Percentiles rank a stretch among this genome's conserved stretches.
Evolutionary conservation across 805 yeast species (phyloP).

Genomic region (Yamadazyma sp.): DNA sequence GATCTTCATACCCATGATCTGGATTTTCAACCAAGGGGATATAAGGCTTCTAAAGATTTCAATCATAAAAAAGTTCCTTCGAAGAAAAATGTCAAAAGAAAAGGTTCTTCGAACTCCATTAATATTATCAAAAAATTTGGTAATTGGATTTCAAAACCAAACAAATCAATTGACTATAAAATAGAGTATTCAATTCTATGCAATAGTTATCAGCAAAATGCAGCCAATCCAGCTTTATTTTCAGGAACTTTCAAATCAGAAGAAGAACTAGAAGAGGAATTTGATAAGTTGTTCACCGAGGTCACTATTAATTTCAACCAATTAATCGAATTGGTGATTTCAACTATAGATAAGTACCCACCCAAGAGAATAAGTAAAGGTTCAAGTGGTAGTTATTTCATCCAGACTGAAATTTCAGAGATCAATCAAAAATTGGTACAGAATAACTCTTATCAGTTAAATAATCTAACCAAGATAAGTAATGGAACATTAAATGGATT

Average conservation of each 20-base stretch:
- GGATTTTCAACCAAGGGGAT: no score
- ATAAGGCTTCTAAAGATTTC: no score
- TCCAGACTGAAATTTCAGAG: slow-evolving; percentile 28
- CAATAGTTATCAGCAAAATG: slow-evolving; percentile 15
- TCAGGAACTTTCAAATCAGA: no score
- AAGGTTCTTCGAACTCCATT: slow-evolving; percentile 5
- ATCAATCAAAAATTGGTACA: slow-evolving; percentile 7
- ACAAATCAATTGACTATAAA: slow-evolving; percentile 15
- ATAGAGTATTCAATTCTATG: slow-evolving; percentile 37
- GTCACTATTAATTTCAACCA: no score
- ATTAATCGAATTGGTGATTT: slow-evolving; percentile 41
- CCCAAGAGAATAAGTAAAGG: slow-evolving; percentile 62
- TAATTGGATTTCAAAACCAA: slow-evolving; percentile 6
- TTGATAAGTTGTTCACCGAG: no score
- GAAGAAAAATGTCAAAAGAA: no score
- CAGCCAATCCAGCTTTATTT: neutral
- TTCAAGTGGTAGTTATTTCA: slow-evolving; percentile 69
- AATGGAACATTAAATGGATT: neutral
- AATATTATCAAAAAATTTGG: slow-evolving; percentile 5
- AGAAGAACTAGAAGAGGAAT: no score
- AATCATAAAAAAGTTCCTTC: no score
- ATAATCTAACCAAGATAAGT: no score
- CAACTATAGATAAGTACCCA: slow-evolving; percentile 24
- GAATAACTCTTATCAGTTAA: no score
- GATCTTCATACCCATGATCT: no score